Conservation (phyloP, 345 rosid genomes). For the Litchi chinensis region DNA sequence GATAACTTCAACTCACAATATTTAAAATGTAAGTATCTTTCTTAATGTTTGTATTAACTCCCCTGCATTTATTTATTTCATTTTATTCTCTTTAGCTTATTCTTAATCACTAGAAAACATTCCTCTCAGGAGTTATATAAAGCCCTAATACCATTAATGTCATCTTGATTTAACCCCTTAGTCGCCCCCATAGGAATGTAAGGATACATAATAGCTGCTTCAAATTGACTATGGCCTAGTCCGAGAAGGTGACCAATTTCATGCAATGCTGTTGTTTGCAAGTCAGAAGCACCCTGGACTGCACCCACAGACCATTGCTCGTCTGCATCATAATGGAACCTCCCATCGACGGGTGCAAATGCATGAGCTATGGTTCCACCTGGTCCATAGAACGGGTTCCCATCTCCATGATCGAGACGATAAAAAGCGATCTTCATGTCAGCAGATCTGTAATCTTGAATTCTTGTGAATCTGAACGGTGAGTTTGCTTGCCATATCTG, state of each 20-base stretch:
- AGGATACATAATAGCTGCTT: constrained; percentile 37
- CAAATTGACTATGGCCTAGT: constrained; percentile 33
- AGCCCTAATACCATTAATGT: constrained; percentile 34
- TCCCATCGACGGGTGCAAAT: constrained; percentile 27
- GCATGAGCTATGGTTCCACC: constrained; percentile 32
- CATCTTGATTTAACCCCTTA: constrained; percentile 33
- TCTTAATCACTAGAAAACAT: too few species aligned
- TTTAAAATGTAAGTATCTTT: too few species aligned
- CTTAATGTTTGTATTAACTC: too few species aligned
- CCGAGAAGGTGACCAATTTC: constrained; percentile 54
- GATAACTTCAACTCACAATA: too few species aligned
- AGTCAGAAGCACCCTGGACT: neutral
- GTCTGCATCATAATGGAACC: constrained; percentile 38
- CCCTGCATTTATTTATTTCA: too few species aligned
- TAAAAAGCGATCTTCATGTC: constrained; percentile 33
- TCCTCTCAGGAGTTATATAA: constrained; percentile 17
- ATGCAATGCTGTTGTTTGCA: constrained; percentile 40
- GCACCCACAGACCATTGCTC: constrained; percentile 26
- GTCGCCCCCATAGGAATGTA: neutral
- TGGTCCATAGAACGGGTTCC: constrained; percentile 20
- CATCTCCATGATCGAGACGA: constrained; percentile 28
- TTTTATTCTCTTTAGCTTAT: too few species aligned
- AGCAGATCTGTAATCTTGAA: neutral
- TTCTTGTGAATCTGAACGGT: constrained; percentile 26
- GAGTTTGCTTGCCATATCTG: constrained; percentile 28